phyloP scores from a whole-genome alignment of 2,329 filamentous ascomycete species.

The Penicillium psychrosexuale region DNA sequence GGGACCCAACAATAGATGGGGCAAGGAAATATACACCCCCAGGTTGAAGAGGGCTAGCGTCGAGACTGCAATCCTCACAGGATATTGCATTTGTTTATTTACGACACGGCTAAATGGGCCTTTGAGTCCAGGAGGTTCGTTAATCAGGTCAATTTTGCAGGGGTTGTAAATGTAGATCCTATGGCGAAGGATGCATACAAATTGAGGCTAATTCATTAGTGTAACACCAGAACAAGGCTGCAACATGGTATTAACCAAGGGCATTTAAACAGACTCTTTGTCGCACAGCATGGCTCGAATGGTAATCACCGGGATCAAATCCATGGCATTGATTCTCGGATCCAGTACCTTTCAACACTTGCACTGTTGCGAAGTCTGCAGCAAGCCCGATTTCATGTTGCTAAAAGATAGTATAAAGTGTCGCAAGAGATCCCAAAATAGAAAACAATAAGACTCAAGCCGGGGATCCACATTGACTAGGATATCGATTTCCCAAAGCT shows the following conservation, averaged over 20 bases:
- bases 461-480: slow-evolving; percentile 9
- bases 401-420: slow-evolving; percentile 10
- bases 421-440: slow-evolving; percentile 11
- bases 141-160: not conserved
- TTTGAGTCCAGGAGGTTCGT: too few relatives aligned
- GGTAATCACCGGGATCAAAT: slow-evolving; percentile 2
- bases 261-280: not conserved
- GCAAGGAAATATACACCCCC: not conserved
- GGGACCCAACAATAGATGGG: not conserved
- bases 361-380: slow-evolving; percentile 14
- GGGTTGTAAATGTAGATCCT: not conserved
- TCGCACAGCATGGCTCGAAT: slow-evolving; percentile 11
- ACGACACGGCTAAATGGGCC: not conserved
- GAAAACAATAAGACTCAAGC: slow-evolving; percentile 9
- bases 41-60: not conserved
- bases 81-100: not conserved
- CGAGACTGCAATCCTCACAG: not conserved
- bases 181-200: not conserved
- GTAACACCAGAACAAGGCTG: not conserved
- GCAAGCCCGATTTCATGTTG: slow-evolving; percentile 16
- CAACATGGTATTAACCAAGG: not conserved
- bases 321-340: slow-evolving; percentile 6
- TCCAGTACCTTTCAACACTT: slow-evolving; percentile 1
- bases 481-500: not conserved
- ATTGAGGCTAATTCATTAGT: not conserved